Evolutionary conservation across 345 rosid genomes (phyloP), one percentile per base, ranked within the genome.

Genomic region (Lumnitzera littorea): DNA sequence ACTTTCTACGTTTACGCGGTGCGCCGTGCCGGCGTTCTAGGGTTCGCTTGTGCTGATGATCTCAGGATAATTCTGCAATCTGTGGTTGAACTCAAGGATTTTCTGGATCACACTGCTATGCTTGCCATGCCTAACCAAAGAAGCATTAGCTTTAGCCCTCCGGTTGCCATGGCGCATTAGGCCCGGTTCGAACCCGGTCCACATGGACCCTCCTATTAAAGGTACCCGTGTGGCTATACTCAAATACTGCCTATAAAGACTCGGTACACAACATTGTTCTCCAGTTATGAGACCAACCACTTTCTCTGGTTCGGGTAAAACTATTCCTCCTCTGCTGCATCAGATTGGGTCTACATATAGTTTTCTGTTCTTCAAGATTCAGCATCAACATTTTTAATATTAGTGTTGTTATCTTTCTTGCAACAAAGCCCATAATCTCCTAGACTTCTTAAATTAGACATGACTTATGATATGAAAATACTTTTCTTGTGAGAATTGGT

Each of bases 31-130:
- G 97, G 96, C 0, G 72, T 25, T 24, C 13, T 72, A 36, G 95
- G 95, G 0, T 94, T 94, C 50, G 67, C 78, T 43, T 78, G 82
- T 20, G 91, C 84, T n/a, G 95, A 88, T 63, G 99, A 94, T 62
- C 65, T 94, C 29, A 82, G 89, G 68, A 71, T 74, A 36, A 79
- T 94, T 27, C 72, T 94, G 46, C 85, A 94, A 57, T 89, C 99
- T 48, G 99, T 94, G 64, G 87, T 83, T 47, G 80, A 85, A 46
- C 86, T 94, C 24, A 90, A 90, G 56, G 97, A 94, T 74, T 94
- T 94, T 83, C 74, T 94, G 85, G 99, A 94, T 78, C 97, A 94
- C 64, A 94, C 97, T 12, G 83, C 95, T 15, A 94, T 90, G 95
- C 83, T 94, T 0, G 97, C 95, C 24, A 84, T 84, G 90, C 96